Evolutionary conservation across 768 basidiomycete species (phyloP), one percentile per base, ranked within the genome.

Genomic region (Rhizopogon vesiculosus): DNA sequence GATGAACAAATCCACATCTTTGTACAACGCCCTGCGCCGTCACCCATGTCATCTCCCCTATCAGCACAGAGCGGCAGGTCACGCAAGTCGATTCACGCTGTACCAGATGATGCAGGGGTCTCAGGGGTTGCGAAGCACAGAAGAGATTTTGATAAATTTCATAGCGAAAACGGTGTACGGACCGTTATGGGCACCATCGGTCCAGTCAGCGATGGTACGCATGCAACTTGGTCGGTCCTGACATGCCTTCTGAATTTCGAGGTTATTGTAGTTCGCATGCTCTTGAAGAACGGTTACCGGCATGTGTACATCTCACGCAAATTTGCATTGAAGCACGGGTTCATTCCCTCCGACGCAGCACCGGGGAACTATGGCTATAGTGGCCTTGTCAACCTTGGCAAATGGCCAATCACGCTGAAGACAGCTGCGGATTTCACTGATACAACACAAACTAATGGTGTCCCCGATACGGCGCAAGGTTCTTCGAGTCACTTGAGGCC

Each of bases 281-380:
- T 98, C 40, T 77, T 99, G 57, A 96, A 93, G 71, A 80, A 83
- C 16, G 95, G 97, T 16, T 89, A 98, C 70, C 79, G 93, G 13
- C 86, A 95, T 64, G 95, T 98, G 50, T 99, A 99, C 72, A 88
- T 99, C 56, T 97, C 94, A 12, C 83, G 97, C 54, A 87, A 89
- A 66, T 99, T 98, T 65, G 97, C 97, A 2, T 74, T 85, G 58
- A 81, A 85, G 60, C 84, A 97, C 66, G 88, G 87, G 1, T 93
- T 99, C 68, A 89, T 98, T 54, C 91, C 93, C 2, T 74, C 77
- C 19, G 92, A 94, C 60, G 89, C 93, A 55, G 83, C 85, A 1
- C 93, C 92, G 7, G 97, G 97, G 6, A 81, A 87, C 57, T 93
- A 95, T 62, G 96, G 97, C n/a, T 99, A 98, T 66, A 81, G 86